Evolutionary conservation across 768 basidiomycete species (phyloP), one percentile per base, ranked within the genome.

Genomic region (Rhodocollybia butyracea): DNA sequence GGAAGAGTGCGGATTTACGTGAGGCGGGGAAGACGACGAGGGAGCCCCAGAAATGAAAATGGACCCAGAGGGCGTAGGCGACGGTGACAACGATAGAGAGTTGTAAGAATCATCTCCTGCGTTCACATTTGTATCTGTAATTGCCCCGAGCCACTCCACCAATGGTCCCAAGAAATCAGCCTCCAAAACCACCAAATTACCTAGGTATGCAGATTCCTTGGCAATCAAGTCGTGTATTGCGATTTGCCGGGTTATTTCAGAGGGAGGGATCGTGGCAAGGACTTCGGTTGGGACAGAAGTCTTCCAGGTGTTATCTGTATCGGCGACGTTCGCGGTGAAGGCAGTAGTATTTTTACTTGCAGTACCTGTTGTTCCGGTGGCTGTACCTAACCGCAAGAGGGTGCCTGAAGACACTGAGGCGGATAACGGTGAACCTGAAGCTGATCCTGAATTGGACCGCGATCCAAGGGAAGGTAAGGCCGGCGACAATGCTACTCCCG

Each of bases 121-220:
- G n/a, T n/a, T n/a, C n/a, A n/a, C n/a, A n/a, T n/a, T n/a, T n/a
- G n/a, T n/a, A n/a, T n/a, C n/a, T n/a, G n/a, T n/a, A n/a, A n/a
- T n/a, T n/a, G n/a, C n/a, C n/a, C n/a, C n/a, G n/a, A n/a, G n/a
- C 46, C 46, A 47, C 19, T 47, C 46, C 19, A 31, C 21, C n/a
- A 47, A 34, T 3, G 80, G 82, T 26, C 77, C 73, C 56, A 77
- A 74, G 54, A 78, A 76, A 42, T 88, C 84, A 15, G 80, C 75
- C 66, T 96, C 91, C 40, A 97, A 81, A 2, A 86, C 76, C 56
- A 91, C 87, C 12, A 99, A 78, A 64, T 98, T 94, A 54, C 86
- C 84, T 39, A 93, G 72, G 65, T 96, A 97, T 63, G 91, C 88
- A 59, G 92, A 85, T 66, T 98, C 96, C 61, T 91, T 87, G 59